Conservation (phyloP, 495 filamentous ascomycete genomes). For the Clavariopsis aquatica region DNA sequence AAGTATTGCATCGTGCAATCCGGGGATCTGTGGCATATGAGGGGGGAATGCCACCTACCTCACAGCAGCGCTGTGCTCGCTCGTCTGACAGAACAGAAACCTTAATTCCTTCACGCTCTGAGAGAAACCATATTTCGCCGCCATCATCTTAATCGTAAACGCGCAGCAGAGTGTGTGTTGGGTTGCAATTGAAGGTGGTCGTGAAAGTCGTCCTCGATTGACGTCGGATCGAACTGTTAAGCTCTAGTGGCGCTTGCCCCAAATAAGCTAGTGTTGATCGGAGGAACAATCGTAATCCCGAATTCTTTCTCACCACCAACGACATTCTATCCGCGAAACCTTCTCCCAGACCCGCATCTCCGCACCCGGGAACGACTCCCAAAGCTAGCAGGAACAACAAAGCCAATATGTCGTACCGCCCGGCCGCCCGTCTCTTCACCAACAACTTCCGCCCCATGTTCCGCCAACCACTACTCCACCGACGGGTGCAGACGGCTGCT, state of each 20-base stretch:
- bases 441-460: slow-evolving; percentile 47
- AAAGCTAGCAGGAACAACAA: not conserved
- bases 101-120: slow-evolving; percentile 90
- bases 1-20: not conserved
- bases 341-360: not conserved
- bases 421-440: slow-evolving; percentile 43
- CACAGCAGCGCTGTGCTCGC: slow-evolving; percentile 79
- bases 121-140: slow-evolving; percentile 86
- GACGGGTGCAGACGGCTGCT: slow-evolving; percentile 67
- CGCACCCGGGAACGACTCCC: slow-evolving; percentile 7
- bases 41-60: slow-evolving; percentile 55
- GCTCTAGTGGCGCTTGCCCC: not conserved
- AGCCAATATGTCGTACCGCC: slow-evolving; percentile 55
- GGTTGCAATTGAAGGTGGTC: not conserved
- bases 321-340: slow-evolving; percentile 2
- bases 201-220: not conserved
- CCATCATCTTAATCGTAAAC: slow-evolving; percentile 60
- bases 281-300: slow-evolving; percentile 14
- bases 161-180: not conserved
- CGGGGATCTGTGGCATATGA: not conserved
- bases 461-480: slow-evolving; percentile 55
- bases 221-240: not conserved
- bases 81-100: slow-evolving; percentile 93
- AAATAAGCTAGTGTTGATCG: not conserved
- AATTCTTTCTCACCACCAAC: slow-evolving; percentile 13